Base-by-base conservation (phyloP, 345 rosid genomes). In the Lepidium didymum region DNA sequence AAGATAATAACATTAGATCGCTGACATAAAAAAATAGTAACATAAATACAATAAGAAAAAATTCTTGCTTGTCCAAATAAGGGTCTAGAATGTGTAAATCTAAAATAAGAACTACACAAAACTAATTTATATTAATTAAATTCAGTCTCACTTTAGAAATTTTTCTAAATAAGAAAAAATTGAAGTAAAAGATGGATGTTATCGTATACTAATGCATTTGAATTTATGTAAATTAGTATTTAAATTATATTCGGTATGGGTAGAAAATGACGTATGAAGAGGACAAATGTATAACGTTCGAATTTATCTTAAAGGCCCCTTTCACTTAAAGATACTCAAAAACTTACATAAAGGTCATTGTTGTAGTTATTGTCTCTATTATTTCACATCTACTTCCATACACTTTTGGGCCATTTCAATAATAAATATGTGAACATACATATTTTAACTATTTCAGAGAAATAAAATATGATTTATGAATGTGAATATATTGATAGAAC, bases 231-330 rank as follows among this genome's bases (percentile, higher is more conserved):
- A 6, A 36, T 13, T 56, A 64, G 58, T 23, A 38, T n/a, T 37
- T 35, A 16, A 64, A 42, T 36, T 3, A 46, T 72, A 27, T 27
- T 50, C 41, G 47, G 77, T 31, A 65, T 65, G 72, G 77, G 71
- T 14, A 34, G 33, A 74, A 67, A 67, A 61, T 16, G 77, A 59
- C 68, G 36, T 43, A 9, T 41, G 77, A 65, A 64, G 46, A 58
- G 41, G 73, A 75, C 79, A 69, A 69, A 55, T 0, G 1, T 9
- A 45, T 56, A 79, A 75, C 77, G 82, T 75, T 71, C 82, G 64
- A 62, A 75, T 75, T 61, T 46, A 45, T 68, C 78, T 10, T 31
- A 40, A 43, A 44, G n/a, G 4, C 35, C 31, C 31, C 58, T 60
- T 47, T 49, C 50, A 23, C 41, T 25, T 59, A 33, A 16, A 23